phyloP scores from a whole-genome alignment of 352 stramenopile genomes.

The Globisporangium cystogenes region DNA sequence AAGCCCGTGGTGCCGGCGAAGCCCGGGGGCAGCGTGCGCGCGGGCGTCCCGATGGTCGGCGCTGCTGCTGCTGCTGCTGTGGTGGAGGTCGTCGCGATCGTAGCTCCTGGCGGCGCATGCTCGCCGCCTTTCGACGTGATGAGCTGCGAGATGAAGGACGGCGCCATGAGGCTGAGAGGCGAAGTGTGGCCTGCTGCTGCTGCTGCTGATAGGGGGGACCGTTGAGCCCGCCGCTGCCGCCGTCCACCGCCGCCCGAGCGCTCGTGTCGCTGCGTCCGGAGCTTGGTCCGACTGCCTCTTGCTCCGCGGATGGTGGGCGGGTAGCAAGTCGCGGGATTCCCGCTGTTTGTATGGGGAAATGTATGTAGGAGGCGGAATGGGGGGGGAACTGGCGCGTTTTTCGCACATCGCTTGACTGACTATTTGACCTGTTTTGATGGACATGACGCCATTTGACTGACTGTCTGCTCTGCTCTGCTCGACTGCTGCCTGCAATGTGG shows the following conservation, averaged over 20 bases:
- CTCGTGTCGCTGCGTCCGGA: not conserved
- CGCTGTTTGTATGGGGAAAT: not conserved
- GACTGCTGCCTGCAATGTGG: too few species aligned
- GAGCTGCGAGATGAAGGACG: conserved; percentile 18
- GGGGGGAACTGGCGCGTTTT: not conserved
- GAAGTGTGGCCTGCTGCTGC: too few species aligned
- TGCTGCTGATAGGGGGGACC: too few species aligned
- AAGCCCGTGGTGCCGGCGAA: conserved; percentile 5
- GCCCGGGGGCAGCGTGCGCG: conserved; percentile 1
- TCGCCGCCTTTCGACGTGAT: conserved; percentile 14
- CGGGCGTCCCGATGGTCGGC: not conserved
- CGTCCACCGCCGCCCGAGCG: too few species aligned
- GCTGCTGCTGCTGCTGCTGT: not conserved
- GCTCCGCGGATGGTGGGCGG: not conserved
- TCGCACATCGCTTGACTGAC: not conserved
- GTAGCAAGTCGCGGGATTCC: too few species aligned
- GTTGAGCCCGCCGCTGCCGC: too few species aligned
- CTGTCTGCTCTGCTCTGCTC: too few species aligned
- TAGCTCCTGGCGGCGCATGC: not conserved
- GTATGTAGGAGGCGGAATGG: not conserved
- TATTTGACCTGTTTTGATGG: not conserved
- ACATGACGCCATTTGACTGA: too few species aligned
- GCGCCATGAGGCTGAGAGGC: not conserved
- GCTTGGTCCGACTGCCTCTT: not conserved
- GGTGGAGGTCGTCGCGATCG: not conserved